Evolutionary conservation across 805 yeast genomes (phyloP).

Genomic region (Pichia heedii): DNA sequence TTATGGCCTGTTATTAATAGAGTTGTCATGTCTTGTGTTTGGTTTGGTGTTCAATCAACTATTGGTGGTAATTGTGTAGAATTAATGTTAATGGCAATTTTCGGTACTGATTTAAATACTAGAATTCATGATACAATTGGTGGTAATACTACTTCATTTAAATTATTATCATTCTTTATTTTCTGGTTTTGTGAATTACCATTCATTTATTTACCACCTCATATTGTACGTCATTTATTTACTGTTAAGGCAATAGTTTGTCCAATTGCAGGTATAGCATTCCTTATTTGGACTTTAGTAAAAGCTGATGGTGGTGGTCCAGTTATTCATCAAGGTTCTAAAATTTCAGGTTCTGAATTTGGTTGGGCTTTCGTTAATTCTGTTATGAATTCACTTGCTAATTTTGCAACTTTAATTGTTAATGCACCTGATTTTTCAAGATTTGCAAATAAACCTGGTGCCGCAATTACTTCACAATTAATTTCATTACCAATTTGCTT

Average conservation of each 20-base stretch:
- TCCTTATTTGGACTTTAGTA: constrained; percentile 74
- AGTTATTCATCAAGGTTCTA: constrained; percentile 47
- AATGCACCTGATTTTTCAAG: constrained; percentile 89
- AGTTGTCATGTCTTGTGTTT: constrained; percentile 67
- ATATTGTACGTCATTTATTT: constrained; percentile 72
- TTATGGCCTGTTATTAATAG: constrained; percentile 85
- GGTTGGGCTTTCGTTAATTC: constrained; percentile 81
- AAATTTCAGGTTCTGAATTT: constrained; percentile 48
- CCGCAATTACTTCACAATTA: constrained; percentile 48
- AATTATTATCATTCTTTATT: constrained; percentile 66
- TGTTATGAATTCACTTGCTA: constrained; percentile 72
- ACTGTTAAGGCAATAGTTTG: constrained; percentile 71
- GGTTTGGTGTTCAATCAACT: constrained; percentile 85
- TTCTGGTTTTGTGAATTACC: constrained; percentile 80
- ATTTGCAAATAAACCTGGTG: constrained; percentile 51
- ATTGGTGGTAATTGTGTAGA: constrained; percentile 79
- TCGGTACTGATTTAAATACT: constrained; percentile 53
- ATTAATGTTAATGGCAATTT: constrained; percentile 67
- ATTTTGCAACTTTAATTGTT: constrained; percentile 80
- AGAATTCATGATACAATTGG: constrained; percentile 60
- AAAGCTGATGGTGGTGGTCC: constrained; percentile 77
- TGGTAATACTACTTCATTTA: constrained; percentile 51
- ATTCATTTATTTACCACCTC: constrained; percentile 74
- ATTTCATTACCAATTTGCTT: constrained; percentile 69
- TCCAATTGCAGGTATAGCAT: constrained; percentile 78